Base-by-base conservation (phyloP, 2,329 filamentous ascomycete genomes). In the Phyllosticta capitalensis region DNA sequence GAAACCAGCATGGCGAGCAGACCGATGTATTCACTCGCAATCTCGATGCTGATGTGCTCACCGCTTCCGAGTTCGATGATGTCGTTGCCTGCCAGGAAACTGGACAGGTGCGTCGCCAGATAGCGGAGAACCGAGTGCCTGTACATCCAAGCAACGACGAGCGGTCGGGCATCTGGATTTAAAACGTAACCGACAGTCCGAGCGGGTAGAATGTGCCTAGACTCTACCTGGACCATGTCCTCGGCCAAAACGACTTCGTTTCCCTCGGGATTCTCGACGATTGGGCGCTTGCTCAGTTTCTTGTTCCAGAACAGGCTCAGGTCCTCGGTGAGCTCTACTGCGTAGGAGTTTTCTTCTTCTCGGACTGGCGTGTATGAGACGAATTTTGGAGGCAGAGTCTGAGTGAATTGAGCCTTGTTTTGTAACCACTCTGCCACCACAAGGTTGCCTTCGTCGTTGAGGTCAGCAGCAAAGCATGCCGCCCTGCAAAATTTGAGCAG, bases 311-410 rank as follows among this genome's bases (percentile, higher is more conserved):
- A 87, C 2, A 92, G 78, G 1, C 84, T 78, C 7, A 92, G 75
- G 56, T 85, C 80, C 52, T 80, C 77, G 1, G 80, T 76, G 3
- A 96, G 81, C 62, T 83, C 80, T 62, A 96, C 88, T 19, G 83
- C 84, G 66, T 95, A 94, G 24, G 83, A 84, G 64, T 94, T 92
- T 61, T 94, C 89, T 64, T 96, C 90, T 72, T 96, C 92, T 57
- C 88, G 85, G 48, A 88, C 85, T 12, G 92, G 83, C 62, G 86
- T 83, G 66, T 95, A 96, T 38, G 82, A 83, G 50, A 81, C 80
- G 69, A 95, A 96, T 30, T 81, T 74, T 0, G 80, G 74, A 0
- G 89, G 86, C n/a, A 96, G 79, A 12, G 81, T 78, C 64, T 95
- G 86, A 26, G 92, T 96, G 58, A 96, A 83, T 6, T 83, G 87